Percentiles rank a stretch among this genome's conserved stretches.
Conservation (phyloP, 1,139 yeast species). For the Pichia inconspicua region DNA sequence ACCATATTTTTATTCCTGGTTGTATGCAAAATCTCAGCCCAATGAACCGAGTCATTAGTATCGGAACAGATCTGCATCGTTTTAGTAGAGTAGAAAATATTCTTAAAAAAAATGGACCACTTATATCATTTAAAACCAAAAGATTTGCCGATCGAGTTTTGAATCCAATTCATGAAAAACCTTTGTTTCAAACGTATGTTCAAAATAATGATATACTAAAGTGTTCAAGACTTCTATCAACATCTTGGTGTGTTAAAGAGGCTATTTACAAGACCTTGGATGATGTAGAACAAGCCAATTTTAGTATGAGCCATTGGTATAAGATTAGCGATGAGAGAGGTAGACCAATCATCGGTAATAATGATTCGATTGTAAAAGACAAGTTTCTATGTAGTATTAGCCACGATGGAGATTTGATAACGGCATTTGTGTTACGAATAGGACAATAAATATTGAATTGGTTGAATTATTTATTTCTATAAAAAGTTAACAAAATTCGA, state of each 20-base stretch:
- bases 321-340: constrained; percentile 32
- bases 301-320: constrained; percentile 59
- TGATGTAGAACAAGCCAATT: constrained; percentile 38
- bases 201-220: constrained; percentile 20
- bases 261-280: constrained; percentile 62
- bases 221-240: constrained; percentile 37
- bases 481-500: background rate
- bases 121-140: constrained; percentile 26
- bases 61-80: constrained; percentile 59
- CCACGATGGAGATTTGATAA: constrained; percentile 55
- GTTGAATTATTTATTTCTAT: background rate
- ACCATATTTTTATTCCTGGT: too few species aligned
- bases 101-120: constrained; percentile 28
- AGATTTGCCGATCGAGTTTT: constrained; percentile 45
- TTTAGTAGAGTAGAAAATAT: constrained; percentile 43
- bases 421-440: constrained; percentile 38
- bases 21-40: background rate
- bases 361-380: constrained; percentile 28
- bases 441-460: background rate
- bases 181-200: constrained; percentile 28
- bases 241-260: constrained; percentile 67
- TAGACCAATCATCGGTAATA: constrained; percentile 34
- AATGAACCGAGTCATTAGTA: constrained; percentile 32
- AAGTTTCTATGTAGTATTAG: constrained; percentile 49
- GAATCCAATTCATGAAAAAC: constrained; percentile 41